Base-by-base conservation (phyloP, 2,329 filamentous ascomycete species). In the Thelonectria blattea region DNA sequence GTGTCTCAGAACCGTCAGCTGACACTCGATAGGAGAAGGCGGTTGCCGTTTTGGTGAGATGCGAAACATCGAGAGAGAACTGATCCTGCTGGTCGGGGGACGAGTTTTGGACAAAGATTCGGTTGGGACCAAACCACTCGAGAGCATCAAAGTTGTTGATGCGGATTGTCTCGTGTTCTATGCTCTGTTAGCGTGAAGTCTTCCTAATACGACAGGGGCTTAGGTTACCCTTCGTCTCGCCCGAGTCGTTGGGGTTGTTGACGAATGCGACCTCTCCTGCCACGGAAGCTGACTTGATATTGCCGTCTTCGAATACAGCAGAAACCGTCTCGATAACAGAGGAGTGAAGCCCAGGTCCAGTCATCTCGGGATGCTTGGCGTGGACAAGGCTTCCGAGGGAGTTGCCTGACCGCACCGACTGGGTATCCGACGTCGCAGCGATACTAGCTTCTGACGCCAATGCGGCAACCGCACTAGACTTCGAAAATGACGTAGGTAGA, bases 11-110 rank as follows among this genome's bases (percentile, higher is more conserved):
- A 17, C 85, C 81, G 32, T 93, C 88, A 30, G 91, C 77, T 67
- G 95, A 91, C 11, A 97, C 82, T 70, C 93, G 91, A 76, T 98
- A 99, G 61, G 95, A 96, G 80, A 99, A 98, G 8, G 90, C 94
- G 7, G 94, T 88, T 0, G 89, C 85, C 1, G 91, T 89, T 69
- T 89, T 87, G 68, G 88, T 82, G 62, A 97, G 85, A 72, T 89
- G 87, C 14, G 87, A 82, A 7, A 95, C 78, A 63, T 93, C 86
- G 32, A 99, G 80, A 0, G 81, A 85, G 77, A 96, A 99, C 72
- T 94, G 89, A 60, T 96, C 93, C 3, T 90, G 84, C 59, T 85
- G 88, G 10, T 89, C 86, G 1, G 82, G 72, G 1, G 80, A 77
- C 5, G 85, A 81, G 67, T 92, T 90, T 32, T 88, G 87, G 52